Evolutionary conservation across 2,329 filamentous ascomycete species (phyloP).

Genomic region (Raffaelea arxii): DNA sequence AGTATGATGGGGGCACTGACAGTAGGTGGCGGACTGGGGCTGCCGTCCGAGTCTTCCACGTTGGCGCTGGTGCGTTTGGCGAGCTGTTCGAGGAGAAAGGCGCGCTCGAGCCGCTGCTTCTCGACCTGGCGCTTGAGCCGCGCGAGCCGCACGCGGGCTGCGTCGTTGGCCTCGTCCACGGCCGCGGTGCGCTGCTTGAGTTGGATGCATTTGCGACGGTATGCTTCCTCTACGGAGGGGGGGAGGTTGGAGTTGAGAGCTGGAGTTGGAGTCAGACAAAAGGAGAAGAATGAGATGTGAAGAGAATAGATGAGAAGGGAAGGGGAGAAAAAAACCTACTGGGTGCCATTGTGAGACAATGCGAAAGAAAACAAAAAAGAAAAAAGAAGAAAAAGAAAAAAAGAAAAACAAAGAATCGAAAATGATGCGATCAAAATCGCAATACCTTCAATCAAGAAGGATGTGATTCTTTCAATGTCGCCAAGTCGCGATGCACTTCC

Average conservation of each 20-base stretch:
- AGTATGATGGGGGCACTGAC: constrained; percentile 34
- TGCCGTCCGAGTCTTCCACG: constrained; percentile 69
- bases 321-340: constrained; percentile 5
- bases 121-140: constrained; percentile 78
- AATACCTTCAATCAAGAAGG: no score
- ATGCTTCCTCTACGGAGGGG: constrained; percentile 89
- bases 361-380: neutral
- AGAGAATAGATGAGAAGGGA: neutral
- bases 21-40: constrained; percentile 69
- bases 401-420: neutral
- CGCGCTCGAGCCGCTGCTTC: constrained; percentile 82
- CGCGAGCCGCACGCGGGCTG: constrained; percentile 65
- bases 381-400: neutral
- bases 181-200: constrained; percentile 85
- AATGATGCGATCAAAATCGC: no score
- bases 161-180: constrained; percentile 85
- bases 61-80: constrained; percentile 64
- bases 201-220: constrained; percentile 92
- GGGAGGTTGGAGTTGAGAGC: constrained; percentile 49
- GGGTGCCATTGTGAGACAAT: constrained; percentile 8
- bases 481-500: no score
- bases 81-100: constrained; percentile 64
- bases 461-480: no score
- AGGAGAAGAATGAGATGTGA: constrained; percentile 1
- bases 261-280: neutral